Conservation (phyloP, 768 basidiomycete genomes). For the Coprinopsis cinerea region DNA sequence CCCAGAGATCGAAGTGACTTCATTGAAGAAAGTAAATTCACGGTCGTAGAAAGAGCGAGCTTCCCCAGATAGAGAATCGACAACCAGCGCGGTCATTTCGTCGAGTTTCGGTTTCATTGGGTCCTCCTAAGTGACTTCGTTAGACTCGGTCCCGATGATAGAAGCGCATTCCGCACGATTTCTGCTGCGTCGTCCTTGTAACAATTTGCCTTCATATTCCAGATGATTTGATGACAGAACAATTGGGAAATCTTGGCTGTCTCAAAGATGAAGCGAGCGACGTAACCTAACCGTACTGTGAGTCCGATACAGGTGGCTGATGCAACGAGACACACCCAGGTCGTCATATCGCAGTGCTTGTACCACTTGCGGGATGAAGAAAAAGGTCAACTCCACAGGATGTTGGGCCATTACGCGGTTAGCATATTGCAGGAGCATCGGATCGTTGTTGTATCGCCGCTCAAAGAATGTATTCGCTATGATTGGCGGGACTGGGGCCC, state of each 20-base stretch:
- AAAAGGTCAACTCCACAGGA: constrained; percentile 92
- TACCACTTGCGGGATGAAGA: constrained; percentile 98
- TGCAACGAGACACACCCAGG: constrained; percentile 48
- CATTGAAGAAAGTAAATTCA: constrained; percentile 93
- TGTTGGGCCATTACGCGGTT: constrained; percentile 94
- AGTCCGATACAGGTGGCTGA: not conserved
- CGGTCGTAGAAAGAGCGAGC: constrained; percentile 87
- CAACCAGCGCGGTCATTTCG: constrained; percentile 72
- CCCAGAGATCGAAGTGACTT: constrained; percentile 96
- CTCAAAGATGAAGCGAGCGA: constrained; percentile 92
- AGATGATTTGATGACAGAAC: constrained; percentile 99
- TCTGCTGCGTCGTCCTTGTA: constrained; percentile 89
- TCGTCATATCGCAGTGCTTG: constrained; percentile 91
- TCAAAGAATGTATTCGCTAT: constrained; percentile 82
- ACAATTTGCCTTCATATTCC: constrained; percentile 99
- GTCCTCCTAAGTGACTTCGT: constrained; percentile 72
- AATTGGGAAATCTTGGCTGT: constrained; percentile 95
- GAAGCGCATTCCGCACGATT: constrained; percentile 42
- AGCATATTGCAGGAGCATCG: constrained; percentile 89
- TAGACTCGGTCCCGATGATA: not conserved
- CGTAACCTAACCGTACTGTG: constrained; percentile 61
- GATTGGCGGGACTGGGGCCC: constrained; percentile 84
- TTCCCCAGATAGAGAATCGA: constrained; percentile 80
- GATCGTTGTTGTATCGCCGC: constrained; percentile 75
- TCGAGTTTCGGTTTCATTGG: constrained; percentile 97